Base-by-base conservation (phyloP, 2,329 filamentous ascomycete genomes). In the Fusarium lyarnte region DNA sequence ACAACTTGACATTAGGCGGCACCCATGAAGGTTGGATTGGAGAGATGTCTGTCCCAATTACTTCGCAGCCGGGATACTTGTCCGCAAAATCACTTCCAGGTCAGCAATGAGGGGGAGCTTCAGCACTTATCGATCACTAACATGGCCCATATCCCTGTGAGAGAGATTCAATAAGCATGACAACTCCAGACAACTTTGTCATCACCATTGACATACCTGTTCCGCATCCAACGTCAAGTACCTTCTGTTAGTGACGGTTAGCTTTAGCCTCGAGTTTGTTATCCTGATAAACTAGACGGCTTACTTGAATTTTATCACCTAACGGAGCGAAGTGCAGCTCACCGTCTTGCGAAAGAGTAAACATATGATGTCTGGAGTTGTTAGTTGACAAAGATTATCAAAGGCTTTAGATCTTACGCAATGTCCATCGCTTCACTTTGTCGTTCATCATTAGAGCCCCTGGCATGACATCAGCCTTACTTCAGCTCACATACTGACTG, bases 1-100 rank as follows among this genome's bases (percentile, higher is more conserved):
- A 69, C 66, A 74, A 74, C 27, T 74, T 67, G 43, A 74, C 23
- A 16, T 74, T 74, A 0, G 72, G 72, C 0, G 72, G 72, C 1
- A 74, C 63, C 72, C 72, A 74, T 7, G 60, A 45, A 6, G 72
- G 72, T 2, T 74, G 72, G 1, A 74, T 74, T 5, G 72, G 72
- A 4, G 72, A 74, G 2, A 74, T 58, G 7, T 74, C 72, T 1
- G 72, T 74, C 6, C 72, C 72, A 11, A 73, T 43, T 5, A 74
- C 72, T 36, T 74, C 69, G 16, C 69, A 72, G 1, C 51, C 45
- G 0, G 72, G 72, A 16, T 51, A 70, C 21, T 74, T 65, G 27
- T 74, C 72, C 14, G 72, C 72, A 33, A 74, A 74, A 25, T 74
- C 72, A 49, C 70, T 72, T 8, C 23, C 6, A 16, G 9, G 25